Evolutionary conservation across 139 green algal genomes (phyloP), one percentile per base, ranked within the genome.

Genomic region (Nannochloris sp.): DNA sequence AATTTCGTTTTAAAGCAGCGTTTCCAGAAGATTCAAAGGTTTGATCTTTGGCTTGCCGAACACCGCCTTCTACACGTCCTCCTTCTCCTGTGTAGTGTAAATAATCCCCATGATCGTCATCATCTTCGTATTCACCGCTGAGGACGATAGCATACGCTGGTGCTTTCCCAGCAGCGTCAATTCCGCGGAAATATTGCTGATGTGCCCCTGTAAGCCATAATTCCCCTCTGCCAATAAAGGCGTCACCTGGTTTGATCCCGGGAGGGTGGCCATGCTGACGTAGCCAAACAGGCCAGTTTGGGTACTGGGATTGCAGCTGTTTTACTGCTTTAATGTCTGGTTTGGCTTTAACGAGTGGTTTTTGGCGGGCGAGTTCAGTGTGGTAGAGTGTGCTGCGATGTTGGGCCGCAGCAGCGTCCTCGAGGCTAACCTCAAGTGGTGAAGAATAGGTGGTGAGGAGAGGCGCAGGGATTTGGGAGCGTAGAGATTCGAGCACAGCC

Each of bases 61-160:
- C 42, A 19, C 42, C 42, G 42, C 42, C 42, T n/a, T n/a, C n/a
- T 19, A 51, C 42, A 19, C 65, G 34, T 23, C 80, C 76, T 3
- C 80, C 82, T 63, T 77, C 44, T n/a, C 83, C 83, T 10, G 81
- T 86, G 78, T 89, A 89, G 37, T 60, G 67, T 30, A 88, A 68
- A 19, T 36, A 66, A n/a, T 73, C 65, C 2, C 77, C 78, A 23
- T 74, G 54, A 71, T 89, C 83, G 3, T 65, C 51, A 27, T 88
- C 76, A 63, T 86, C 83, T 31, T 73, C 61, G 63, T 89, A 89
- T 2, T 72, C 73, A 14, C 83, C 83, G 57, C 72, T 79, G 36
- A 88, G 37, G 24, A 67, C 66, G 31, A 89, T 83, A 51, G 81
- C 74, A 53, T 75, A 79, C 4, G 76, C 79, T 12, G 39, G 54